Evolutionary conservation across 208 protist species (phyloP), one percentile per base, ranked within the genome.

Genomic region (Acanthamoeba healyi): DNA sequence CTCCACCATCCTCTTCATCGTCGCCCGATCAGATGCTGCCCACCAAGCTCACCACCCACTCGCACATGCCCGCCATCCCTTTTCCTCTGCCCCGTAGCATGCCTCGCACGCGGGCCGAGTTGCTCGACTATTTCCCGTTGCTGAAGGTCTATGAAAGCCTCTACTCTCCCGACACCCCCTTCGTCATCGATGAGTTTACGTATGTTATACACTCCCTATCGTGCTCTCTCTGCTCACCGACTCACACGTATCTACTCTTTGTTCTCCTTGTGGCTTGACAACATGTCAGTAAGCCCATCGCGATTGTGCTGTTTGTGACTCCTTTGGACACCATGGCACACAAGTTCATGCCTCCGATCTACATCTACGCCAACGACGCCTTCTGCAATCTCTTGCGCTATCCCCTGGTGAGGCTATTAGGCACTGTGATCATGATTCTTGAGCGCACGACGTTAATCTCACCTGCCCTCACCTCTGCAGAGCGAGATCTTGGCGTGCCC

Each of bases 151-250:
- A 86, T 17, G 44, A 32, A 15, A n/a, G n/a, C 29, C 77, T 86
- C 42, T 17, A 58, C 44, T n/a, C 40, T 32, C 38, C 77, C 77
- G 44, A 86, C 44, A 44, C 42, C 10, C 77, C 77, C 15, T 86
- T 86, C 29, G 77, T 86, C 24, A 86, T 86, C 9, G 77, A 86
- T 29, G 77, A 86, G 5, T 58, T 86, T n/a, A 86, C 44, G 77
- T 86, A 86, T 9, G 26, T 79, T n/a, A n/a, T n/a, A n/a, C n/a
- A n/a, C n/a, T n/a, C n/a, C n/a, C n/a, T n/a, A 12, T 7, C n/a
- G n/a, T 7, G 32, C 32, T 12, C 32, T 40, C 29, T 38, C 29
- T 3, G 63, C 22, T 54, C 49, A 70, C 14, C 19, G 26, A 15
- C 32, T 70, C 63, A 32, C 26, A n/a, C 32, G 24, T 26, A 36